phyloP scores from a whole-genome alignment of 1,284 basidiomycete species.

The Ustilago trichophora region DNA sequence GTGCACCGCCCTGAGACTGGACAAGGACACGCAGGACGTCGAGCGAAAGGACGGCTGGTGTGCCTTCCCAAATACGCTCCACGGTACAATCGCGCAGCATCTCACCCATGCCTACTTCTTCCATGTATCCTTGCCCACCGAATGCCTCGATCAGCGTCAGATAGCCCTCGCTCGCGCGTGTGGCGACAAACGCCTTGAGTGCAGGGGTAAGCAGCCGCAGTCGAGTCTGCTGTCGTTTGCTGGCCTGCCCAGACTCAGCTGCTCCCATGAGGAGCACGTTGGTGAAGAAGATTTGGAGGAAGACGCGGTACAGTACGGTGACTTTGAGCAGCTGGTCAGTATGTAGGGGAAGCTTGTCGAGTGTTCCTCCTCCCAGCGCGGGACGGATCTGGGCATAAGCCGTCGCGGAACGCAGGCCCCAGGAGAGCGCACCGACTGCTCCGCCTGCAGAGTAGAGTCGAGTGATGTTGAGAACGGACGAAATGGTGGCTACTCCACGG shows the following conservation, averaged over 20 bases:
- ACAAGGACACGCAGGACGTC: slow-evolving; percentile 73
- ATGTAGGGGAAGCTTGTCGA: slow-evolving; percentile 66
- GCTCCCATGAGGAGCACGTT: slow-evolving; percentile 89
- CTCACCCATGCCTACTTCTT: slow-evolving; percentile 71
- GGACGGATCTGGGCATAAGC: slow-evolving; percentile 48
- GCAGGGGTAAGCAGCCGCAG: slow-evolving; percentile 77
- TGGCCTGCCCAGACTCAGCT: slow-evolving; percentile 90
- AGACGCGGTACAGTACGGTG: slow-evolving; percentile 71
- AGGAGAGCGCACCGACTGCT: slow-evolving; percentile 32
- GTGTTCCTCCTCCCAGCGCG: slow-evolving; percentile 75
- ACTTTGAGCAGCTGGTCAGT: slow-evolving; percentile 69
- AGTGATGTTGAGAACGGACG: slow-evolving; percentile 72
- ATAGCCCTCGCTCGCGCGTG: slow-evolving; percentile 74
- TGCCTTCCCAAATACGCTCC: slow-evolving; percentile 82
- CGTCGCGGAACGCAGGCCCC: slow-evolving; percentile 45
- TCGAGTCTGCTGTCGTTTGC: slow-evolving; percentile 89
- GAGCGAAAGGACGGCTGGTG: slow-evolving; percentile 73
- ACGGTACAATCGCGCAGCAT: slow-evolving; percentile 76
- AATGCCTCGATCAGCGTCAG: slow-evolving; percentile 79
- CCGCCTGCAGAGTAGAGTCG: slow-evolving; percentile 67
- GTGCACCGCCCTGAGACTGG: slow-evolving; percentile 68
- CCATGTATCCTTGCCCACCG: slow-evolving; percentile 84
- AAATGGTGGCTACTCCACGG: slow-evolving; percentile 76
- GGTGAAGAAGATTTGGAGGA: slow-evolving; percentile 83
- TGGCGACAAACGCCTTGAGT: slow-evolving; percentile 77